These are phyloP conservation scores for Chytriomyces hyalinus DNA, from an alignment of 192 early-diverging fungal species.

Conservation along the genomic window DNA sequence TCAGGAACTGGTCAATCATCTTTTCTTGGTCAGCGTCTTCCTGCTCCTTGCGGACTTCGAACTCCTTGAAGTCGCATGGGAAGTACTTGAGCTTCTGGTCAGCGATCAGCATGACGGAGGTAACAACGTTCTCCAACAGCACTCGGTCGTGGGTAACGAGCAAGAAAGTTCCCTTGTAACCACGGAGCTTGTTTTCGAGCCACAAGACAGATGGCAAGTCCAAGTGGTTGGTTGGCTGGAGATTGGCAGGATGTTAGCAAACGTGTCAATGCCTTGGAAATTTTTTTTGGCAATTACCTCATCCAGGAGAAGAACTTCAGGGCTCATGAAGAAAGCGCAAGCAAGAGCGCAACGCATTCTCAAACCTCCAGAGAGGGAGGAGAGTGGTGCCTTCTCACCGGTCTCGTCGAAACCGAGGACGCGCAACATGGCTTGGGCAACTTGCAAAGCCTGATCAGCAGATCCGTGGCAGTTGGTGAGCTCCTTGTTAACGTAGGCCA, in stretches of 20 bases:
- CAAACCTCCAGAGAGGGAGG: constrained; percentile 82
- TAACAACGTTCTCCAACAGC: constrained; percentile 79
- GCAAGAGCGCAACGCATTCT: constrained; percentile 88
- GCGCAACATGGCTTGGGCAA: constrained; percentile 28
- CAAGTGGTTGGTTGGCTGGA: constrained; percentile 79
- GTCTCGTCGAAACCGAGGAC: constrained; percentile 30
- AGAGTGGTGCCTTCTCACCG: constrained; percentile 52
- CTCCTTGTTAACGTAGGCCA: constrained; percentile 79
- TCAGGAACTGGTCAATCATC: constrained; percentile 30
- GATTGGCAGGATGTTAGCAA: background rate
- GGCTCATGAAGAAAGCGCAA: constrained; percentile 81
- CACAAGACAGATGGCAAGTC: constrained; percentile 68
- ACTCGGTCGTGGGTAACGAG: constrained; percentile 86
- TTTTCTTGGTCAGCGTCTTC: constrained; percentile 33
- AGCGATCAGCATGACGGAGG: constrained; percentile 84
- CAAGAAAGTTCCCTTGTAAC: constrained; percentile 74
- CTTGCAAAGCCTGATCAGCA: constrained; percentile 58
- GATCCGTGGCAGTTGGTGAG: constrained; percentile 80
- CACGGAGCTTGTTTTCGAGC: constrained; percentile 74
- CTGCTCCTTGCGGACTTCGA: constrained; percentile 31
- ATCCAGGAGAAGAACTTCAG: constrained; percentile 82
- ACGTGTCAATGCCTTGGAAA: background rate
- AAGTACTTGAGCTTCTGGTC: constrained; percentile 79
- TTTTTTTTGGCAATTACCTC: constrained; percentile 45
- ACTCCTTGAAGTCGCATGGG: constrained; percentile 38